phyloP scores from a whole-genome alignment of 2,329 filamentous ascomycete species.

The Xylaria hypoxylon region DNA sequence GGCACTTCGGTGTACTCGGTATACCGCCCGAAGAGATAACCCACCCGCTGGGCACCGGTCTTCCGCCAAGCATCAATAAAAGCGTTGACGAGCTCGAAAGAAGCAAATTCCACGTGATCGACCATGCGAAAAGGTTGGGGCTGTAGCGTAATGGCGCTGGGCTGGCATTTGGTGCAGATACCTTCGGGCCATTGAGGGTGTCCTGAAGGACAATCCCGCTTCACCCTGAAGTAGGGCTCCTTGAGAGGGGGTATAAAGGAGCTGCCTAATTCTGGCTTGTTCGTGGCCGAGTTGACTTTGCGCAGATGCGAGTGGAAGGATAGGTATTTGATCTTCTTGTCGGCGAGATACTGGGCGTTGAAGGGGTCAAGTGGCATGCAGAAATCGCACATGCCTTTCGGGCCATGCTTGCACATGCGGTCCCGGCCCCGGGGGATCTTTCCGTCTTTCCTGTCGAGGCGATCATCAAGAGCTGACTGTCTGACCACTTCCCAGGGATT shows the following conservation, averaged over 20 bases:
- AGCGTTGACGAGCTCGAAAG: constrained; percentile 84
- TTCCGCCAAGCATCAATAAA: constrained; percentile 92
- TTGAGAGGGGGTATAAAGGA: constrained; percentile 96
- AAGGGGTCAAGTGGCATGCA: constrained; percentile 98
- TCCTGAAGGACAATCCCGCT: constrained; percentile 88
- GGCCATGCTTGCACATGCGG: constrained; percentile 87
- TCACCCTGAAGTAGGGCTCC: constrained; percentile 93
- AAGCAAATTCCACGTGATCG: constrained; percentile 96
- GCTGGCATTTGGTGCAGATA: constrained; percentile 98
- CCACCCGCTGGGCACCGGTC: constrained; percentile 84
- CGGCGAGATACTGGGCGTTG: constrained; percentile 84
- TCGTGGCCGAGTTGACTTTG: constrained; percentile 95
- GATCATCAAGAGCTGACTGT: constrained; percentile 88
- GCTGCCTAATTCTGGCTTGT: constrained; percentile 91
- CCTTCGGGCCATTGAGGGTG: constrained; percentile 95
- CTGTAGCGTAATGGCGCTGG: constrained; percentile 94
- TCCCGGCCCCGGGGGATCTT: constrained; percentile 58
- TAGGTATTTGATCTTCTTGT: constrained; percentile 98
- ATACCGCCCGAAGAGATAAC: constrained; percentile 91
- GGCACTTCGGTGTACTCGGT: constrained; percentile 93
- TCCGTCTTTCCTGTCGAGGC: constrained; percentile 86
- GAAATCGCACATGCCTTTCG: constrained; percentile 99
- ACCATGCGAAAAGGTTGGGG: constrained; percentile 96
- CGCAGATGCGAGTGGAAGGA: constrained; percentile 95
- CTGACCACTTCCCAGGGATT: constrained; percentile 94